Evolutionary conservation across 306 rosid species (phyloP), one percentile per base, ranked within the genome.

Genomic region (Acacia melanoxylon): DNA sequence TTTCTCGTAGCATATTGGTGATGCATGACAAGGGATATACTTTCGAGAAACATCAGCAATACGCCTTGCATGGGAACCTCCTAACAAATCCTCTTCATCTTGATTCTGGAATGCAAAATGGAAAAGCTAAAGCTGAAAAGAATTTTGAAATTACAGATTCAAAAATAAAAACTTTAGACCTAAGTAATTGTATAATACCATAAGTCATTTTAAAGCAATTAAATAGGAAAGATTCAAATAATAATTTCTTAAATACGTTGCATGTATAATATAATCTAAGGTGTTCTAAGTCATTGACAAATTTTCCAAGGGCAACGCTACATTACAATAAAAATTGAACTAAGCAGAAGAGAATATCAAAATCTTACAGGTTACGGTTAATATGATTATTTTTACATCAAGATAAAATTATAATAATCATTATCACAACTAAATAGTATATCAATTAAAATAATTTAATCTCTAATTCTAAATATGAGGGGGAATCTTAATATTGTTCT

Each of bases 1-100:
- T 72, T 89, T 91, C 88, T 91, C 93, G 51, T 85, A 86, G 86
- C 98, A 93, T 83, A 93, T 91, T 56, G 94, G 96, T 7, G 98
- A 93, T 77, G 93, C 86, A 89, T 91, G 91, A 85, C 81, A 75
- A 67, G 96, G 86, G 83, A 89, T 87, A 49, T 87, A 86, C 81
- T 87, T 88, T 81, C 68, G 68, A 78, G 93, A 44, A 82, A 86
- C 86, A 82, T 91, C 97, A 83, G 80, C 85, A 78, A 24, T 65
- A 58, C 76, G 73, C 73, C 65, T 83, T 83, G 85, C 63, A 42
- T 74, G 82, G 81, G 82, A 74, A 77, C 75, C 86, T 42, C 16
- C 81, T 1, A 67, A 78, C 51, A 89, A 77, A 69, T 85, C 93
- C 25, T 59, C 91, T 54, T 68, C 88, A 40, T 75, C 89, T 87